Evolutionary conservation across 306 rosid genomes (phyloP).

Genomic region (Trichosanthes cucumerina): DNA sequence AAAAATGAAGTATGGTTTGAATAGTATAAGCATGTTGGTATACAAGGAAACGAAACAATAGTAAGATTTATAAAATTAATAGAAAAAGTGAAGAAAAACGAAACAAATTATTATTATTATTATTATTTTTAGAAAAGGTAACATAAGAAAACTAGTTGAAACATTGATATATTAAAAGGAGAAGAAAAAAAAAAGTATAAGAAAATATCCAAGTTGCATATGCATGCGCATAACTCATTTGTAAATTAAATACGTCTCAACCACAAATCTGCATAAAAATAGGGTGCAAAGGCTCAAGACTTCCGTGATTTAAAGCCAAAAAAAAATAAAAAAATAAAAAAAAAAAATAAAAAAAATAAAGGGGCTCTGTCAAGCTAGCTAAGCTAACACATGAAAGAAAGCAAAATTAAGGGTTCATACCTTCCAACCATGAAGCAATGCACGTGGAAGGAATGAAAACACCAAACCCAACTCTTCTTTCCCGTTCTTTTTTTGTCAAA

Average conservation of each 20-base stretch:
- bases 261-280: not conserved
- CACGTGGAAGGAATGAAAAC: slow-evolving; percentile 14
- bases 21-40: too few relatives aligned
- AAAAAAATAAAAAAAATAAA: too few relatives aligned
- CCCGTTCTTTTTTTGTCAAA: not conserved
- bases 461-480: slow-evolving; percentile 4
- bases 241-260: not conserved
- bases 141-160: not conserved
- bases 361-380: not conserved
- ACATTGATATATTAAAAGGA: not conserved
- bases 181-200: not conserved
- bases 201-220: slow-evolving; percentile 1
- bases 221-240: not conserved
- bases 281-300: not conserved
- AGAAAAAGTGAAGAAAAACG: not conserved
- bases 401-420: not conserved
- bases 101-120: too few relatives aligned
- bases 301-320: not conserved
- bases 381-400: not conserved
- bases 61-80: too few relatives aligned
- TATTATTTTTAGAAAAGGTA: not conserved
- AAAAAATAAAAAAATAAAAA: too few relatives aligned
- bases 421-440: not conserved
- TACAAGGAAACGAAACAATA: too few relatives aligned
- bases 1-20: too few relatives aligned